phyloP scores from a whole-genome alignment of 306 rosid genomes.

The Citrullus mucosospermus region DNA sequence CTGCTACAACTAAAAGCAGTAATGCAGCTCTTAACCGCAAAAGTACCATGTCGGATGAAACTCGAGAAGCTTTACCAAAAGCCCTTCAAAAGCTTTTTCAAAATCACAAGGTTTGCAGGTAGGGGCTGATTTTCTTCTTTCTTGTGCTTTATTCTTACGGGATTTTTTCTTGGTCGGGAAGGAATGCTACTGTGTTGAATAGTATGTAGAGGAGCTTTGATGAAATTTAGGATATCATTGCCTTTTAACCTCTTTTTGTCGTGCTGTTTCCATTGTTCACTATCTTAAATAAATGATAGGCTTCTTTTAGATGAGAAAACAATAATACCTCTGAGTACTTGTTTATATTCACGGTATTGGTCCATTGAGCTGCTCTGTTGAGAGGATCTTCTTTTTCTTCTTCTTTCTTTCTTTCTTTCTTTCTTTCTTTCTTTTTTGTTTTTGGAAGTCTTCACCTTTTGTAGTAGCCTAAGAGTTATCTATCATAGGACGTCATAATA shows the following conservation, averaged over 20 bases:
- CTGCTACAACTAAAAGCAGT: slow-evolving; percentile 17
- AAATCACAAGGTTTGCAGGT: slow-evolving; percentile 84
- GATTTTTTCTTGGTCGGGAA: not conserved
- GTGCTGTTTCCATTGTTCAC: not conserved
- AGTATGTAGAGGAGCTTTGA: not conserved
- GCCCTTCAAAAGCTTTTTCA: slow-evolving; percentile 56
- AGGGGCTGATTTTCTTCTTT: not conserved
- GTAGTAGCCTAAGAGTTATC: not conserved
- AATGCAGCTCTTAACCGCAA: slow-evolving; percentile 22
- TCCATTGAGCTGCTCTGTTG: not conserved
- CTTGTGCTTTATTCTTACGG: not conserved
- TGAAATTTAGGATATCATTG: not conserved
- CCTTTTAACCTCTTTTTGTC: not conserved
- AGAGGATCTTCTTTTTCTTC: not conserved
- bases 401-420: no score
- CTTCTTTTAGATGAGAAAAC: not conserved
- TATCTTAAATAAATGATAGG: not conserved
- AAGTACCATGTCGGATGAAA: slow-evolving; percentile 68
- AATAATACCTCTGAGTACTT: not conserved
- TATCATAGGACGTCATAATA: not conserved
- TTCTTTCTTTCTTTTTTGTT: no score
- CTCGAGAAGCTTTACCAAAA: slow-evolving; percentile 56
- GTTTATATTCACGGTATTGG: not conserved
- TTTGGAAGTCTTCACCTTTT: not conserved
- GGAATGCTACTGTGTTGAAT: not conserved